Evolutionary conservation across 129 eudicot species (phyloP), one percentile per base, ranked within the genome.

Genomic region (Helianthus annuus): DNA sequence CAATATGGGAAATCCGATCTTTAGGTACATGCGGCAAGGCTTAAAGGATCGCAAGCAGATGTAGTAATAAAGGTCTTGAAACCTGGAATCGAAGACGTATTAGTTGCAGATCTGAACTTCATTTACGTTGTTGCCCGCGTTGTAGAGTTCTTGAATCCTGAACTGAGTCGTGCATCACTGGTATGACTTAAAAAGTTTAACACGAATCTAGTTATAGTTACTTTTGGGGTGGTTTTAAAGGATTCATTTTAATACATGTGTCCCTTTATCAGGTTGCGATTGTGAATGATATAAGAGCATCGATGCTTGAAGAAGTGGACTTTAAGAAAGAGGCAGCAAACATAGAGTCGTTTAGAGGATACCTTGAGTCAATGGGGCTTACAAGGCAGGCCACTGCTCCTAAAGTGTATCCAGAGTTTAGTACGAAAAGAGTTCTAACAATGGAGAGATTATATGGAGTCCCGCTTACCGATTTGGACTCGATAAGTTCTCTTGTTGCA

Each of bases 231-330:
- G 66, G 66, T 15, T 42, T 68, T 49, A 40, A 48, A 19, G 9
- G 40, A 44, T 32, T 51, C 61, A 27, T 71, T 70, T 8, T 67
- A 71, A 71, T 65, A 12, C 48, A 5, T 34, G 57, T 48, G 17
- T 68, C 56, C 76, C 48, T 85, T 67, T 73, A 54, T 34, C 85
- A 94, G 98, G 98, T 90, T 80, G 92, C 91, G 17, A 90, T 94
- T 84, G 96, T 94, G 72, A 90, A 88, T 79, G 98, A 94, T 78
- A 94, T 94, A 70, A 85, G 89, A 80, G 89, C 86, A 74, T 94
- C 97, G 3, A 94, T 94, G 98, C 98, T 94, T 69, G 98, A 94
- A 76, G 98, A 94, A 88, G 97, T 94, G 68, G 97, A 94, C 89
- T 94, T 94, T 70, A 94, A 82, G 10, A 94, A 94, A 81, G 98